A percentile compares a stretch with the other conserved stretches of the same genome.
Evolutionary conservation across 805 yeast genomes (phyloP).

Genomic region (Spathaspora passalidarum): DNA sequence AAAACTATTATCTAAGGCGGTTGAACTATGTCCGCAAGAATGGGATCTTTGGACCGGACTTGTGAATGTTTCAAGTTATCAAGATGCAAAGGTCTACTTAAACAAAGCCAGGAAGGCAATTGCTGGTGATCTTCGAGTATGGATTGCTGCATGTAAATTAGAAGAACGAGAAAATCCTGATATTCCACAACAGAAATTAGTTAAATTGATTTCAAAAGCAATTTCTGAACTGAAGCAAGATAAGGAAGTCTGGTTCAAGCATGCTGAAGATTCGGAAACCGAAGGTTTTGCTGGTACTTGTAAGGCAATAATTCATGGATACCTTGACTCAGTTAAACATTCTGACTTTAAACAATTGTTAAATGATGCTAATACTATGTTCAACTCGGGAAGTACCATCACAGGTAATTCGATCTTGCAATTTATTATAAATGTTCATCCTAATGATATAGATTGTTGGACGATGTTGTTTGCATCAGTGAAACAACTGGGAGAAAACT

Average conservation of each 20-base stretch:
- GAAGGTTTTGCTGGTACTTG: conserved; percentile 48
- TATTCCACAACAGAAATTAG: conserved; percentile 43
- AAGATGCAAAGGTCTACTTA: conserved; percentile 52
- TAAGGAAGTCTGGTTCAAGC: conserved; percentile 50
- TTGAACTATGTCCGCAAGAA: conserved; percentile 63
- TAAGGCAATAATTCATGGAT: conserved; percentile 47
- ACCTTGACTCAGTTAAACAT: conserved; percentile 25
- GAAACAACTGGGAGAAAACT: conserved; percentile 17
- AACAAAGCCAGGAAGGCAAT: conserved; percentile 59
- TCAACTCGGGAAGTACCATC: conserved; percentile 18
- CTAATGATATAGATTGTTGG: conserved; percentile 51
- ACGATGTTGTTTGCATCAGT: conserved; percentile 34
- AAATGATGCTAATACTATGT: conserved; percentile 31
- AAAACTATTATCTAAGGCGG: conserved; percentile 60
- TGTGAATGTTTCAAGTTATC: conserved; percentile 42
- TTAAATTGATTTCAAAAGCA: conserved; percentile 49
- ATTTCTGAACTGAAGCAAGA: conserved; percentile 38
- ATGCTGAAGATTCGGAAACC: conserved; percentile 52
- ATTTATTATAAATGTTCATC: conserved; percentile 44
- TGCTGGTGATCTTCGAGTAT: conserved; percentile 48
- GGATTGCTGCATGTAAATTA: conserved; percentile 68
- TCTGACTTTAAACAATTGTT: conserved; percentile 9
- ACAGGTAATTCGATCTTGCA: conserved; percentile 49
- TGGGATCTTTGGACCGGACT: conserved; percentile 65
- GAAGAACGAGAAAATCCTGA: conserved; percentile 53